phyloP scores from a whole-genome alignment of 2,329 filamentous ascomycete genomes.

The Celoporthe dispersa region DNA sequence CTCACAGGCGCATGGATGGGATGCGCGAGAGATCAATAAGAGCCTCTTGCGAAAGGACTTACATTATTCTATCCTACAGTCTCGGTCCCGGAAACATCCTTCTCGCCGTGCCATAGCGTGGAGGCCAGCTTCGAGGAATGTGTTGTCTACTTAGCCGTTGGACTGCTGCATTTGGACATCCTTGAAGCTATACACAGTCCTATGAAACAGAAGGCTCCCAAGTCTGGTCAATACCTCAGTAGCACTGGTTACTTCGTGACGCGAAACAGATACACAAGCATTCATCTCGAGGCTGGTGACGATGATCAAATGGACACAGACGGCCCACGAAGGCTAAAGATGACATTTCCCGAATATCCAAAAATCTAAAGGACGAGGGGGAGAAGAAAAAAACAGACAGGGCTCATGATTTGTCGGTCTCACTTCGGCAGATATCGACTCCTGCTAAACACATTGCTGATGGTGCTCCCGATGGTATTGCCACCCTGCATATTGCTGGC shows the following conservation, averaged over 20 bases:
- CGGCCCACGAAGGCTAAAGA: background rate
- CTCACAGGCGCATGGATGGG: background rate
- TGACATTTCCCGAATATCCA: background rate
- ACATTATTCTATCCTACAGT: background rate
- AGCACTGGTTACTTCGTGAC: background rate
- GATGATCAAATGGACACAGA: background rate
- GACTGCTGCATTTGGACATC: background rate
- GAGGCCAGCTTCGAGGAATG: background rate
- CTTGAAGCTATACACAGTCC: background rate
- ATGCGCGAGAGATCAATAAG: background rate
- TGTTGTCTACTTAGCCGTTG: background rate
- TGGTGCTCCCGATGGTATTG: constrained; percentile 59
- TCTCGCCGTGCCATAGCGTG: background rate
- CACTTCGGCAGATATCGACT: constrained; percentile 59
- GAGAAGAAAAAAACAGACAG: background rate
- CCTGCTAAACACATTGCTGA: constrained; percentile 69
- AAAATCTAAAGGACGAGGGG: background rate
- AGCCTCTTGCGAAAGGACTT: no score
- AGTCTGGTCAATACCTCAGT: background rate
- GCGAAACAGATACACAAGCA: background rate
- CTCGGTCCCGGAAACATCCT: background rate
- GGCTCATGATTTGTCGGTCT: background rate
- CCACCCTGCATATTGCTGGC: constrained; percentile 72
- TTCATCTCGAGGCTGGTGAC: background rate
- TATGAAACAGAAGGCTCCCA: background rate